These are phyloP conservation scores for Blastocystis sp. DNA, from an alignment of 352 stramenopile species.

Conservation along the genomic window DNA sequence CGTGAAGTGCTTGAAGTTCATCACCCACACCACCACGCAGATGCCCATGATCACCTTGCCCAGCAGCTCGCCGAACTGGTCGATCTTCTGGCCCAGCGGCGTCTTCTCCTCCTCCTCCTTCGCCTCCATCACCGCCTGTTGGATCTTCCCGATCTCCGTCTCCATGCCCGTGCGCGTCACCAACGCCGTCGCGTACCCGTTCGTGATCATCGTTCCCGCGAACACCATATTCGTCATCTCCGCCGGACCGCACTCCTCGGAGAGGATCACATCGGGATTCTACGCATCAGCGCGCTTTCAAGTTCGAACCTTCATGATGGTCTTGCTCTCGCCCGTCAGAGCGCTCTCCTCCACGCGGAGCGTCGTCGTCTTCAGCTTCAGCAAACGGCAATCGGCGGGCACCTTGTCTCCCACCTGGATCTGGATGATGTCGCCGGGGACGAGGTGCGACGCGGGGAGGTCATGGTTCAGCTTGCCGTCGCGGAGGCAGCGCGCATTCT, in stretches of 20 bases:
- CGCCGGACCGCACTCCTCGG: conserved; percentile 74
- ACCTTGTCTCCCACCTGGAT: conserved; percentile 89
- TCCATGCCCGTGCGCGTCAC: conserved; percentile 86
- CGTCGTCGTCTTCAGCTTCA: conserved; percentile 87
- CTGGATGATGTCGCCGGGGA: conserved; percentile 93
- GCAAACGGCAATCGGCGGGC: conserved; percentile 87
- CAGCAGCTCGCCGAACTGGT: conserved; percentile 93
- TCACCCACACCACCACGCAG: conserved; percentile 83
- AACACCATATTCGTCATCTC: conserved; percentile 93
- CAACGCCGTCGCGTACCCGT: conserved; percentile 85
- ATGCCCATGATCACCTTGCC: conserved; percentile 90
- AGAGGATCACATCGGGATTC: background rate
- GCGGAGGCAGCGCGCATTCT: conserved; percentile 76
- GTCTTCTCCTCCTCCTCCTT: conserved; percentile 85
- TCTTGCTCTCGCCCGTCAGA: conserved; percentile 91
- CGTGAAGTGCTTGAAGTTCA: conserved; percentile 79
- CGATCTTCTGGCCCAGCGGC: conserved; percentile 91
- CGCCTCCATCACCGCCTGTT: conserved; percentile 85
- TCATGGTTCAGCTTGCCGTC: background rate
- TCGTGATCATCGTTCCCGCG: conserved; percentile 90
- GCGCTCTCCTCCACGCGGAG: conserved; percentile 90
- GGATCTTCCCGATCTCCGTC: conserved; percentile 97
- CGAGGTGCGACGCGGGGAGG: conserved; percentile 83
- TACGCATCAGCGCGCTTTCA: background rate
- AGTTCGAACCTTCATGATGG: conserved; percentile 80